Evolutionary conservation across 2,329 filamentous ascomycete species (phyloP), one percentile per base, ranked within the genome.

Genomic region (Keithomyces neogunnii): DNA sequence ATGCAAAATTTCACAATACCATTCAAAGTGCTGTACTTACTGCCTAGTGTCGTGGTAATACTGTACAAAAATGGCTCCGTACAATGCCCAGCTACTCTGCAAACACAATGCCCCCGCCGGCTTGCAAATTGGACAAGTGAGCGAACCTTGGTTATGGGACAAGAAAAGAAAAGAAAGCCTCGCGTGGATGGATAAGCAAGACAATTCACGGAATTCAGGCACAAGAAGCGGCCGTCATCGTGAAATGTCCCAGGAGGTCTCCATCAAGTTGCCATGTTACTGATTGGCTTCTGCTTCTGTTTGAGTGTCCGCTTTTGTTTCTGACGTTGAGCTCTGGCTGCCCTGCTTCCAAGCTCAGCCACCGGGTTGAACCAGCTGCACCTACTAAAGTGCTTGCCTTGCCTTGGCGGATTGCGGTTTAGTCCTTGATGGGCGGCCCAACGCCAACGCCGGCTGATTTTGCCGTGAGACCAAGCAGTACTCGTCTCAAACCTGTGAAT

Each of bases 361-460:
- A 50, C 19, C 19, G 19, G 19, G 19, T 19, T 19, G 49, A 50
- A 29, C 43, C 49, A 44, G 11, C 7, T 36, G 19, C 19, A 11
- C n/a, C 26, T 33, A 13, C 32, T 36, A 4, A 35, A 40, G 35
- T 50, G 49, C 33, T 35, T 45, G 39, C 39, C 9, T 30, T 10
- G 13, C 19, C 19, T 19, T 19, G 19, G 19, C 26, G 26, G 28
- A 11, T 9, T 30, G 40, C 5, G 26, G n/a, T 44, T 44, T 44
- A 10, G 8, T 44, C 40, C 30, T 40, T 44, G 28, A 44, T 10
- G 40, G 19, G 40, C n/a, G 38, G 30, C 31, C 39, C 33, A 33
- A 45, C 33, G 48, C 46, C 42, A 49, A 38, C 45, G 42, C 49
- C 13, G 19, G 38, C 10, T 48, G 50, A 19, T 19, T 19, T 19